Evolutionary conservation across 148 eudicot genomes (phyloP).

Genomic region (Arbutus unedo): DNA sequence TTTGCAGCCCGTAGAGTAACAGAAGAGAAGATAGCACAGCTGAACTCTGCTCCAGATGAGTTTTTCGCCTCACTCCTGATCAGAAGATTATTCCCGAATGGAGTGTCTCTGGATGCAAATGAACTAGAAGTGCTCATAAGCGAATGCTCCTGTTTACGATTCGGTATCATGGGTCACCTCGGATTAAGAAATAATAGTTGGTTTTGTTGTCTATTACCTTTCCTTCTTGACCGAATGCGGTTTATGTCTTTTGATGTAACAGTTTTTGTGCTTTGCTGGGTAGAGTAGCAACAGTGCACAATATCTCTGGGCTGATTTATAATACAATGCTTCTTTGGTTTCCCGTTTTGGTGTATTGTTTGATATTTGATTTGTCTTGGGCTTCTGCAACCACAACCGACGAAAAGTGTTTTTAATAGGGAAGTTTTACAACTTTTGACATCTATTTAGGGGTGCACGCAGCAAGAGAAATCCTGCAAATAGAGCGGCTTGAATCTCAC

Average conservation of each 20-base stretch:
- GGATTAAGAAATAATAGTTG: slow-evolving; percentile 12
- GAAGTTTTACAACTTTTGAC: too few species aligned
- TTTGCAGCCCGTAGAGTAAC: slow-evolving; percentile 65
- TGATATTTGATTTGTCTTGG: not conserved
- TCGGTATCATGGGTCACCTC: slow-evolving; percentile 4
- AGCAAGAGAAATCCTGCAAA: too few species aligned
- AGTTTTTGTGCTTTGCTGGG: not conserved
- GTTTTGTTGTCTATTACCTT: not conserved
- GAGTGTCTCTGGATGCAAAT: slow-evolving; percentile 43
- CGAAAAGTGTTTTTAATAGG: too few species aligned
- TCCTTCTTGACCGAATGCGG: not conserved
- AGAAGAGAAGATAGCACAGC: slow-evolving; percentile 73
- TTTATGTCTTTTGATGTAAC: too few species aligned
- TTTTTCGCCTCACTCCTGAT: slow-evolving; percentile 29
- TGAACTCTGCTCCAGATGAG: slow-evolving; percentile 75
- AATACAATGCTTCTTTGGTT: not conserved
- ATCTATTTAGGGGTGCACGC: too few species aligned
- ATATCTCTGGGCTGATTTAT: not conserved
- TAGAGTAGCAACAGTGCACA: not conserved
- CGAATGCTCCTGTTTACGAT: slow-evolving; percentile 3
- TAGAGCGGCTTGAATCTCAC: too few species aligned
- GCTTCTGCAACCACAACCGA: not conserved
- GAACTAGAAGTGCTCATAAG: slow-evolving; percentile 52
- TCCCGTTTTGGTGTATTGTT: not conserved
- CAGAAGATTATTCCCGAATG: slow-evolving; percentile 54